Conservation (phyloP, 441 rosid species). For the Croton setiger region DNA sequence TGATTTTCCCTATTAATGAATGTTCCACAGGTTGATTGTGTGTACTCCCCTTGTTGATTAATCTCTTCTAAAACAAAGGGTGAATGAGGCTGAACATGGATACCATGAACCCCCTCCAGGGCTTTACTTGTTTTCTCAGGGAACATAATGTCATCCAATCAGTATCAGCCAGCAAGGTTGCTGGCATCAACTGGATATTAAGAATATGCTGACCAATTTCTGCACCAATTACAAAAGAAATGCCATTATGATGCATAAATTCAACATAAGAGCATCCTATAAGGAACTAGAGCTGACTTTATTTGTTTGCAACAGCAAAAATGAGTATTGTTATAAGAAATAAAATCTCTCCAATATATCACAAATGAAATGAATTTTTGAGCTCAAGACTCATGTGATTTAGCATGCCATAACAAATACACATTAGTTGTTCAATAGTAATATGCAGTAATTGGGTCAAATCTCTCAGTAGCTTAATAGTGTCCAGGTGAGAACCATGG, state of each 20-base stretch:
- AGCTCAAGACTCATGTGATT: neutral
- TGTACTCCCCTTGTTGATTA: constrained; percentile 39
- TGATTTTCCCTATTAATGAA: constrained; percentile 46
- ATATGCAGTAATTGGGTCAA: too few species aligned
- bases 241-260: neutral
- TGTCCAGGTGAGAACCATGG: too few species aligned
- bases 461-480: too few species aligned
- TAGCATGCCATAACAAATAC: neutral
- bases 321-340: neutral
- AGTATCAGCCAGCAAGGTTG: constrained; percentile 45
- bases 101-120: constrained; percentile 73
- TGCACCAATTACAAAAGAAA: constrained; percentile 8
- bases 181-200: constrained; percentile 38
- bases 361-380: constrained; percentile 1
- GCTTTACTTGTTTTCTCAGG: constrained; percentile 45
- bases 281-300: neutral
- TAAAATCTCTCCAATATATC: neutral
- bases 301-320: neutral
- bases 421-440: too few species aligned
- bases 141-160: constrained; percentile 37
- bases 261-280: neutral
- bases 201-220: constrained; percentile 21
- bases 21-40: constrained; percentile 35
- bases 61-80: constrained; percentile 58
- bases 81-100: constrained; percentile 63